Conservation (phyloP, 306 rosid species). For the Prunus mongolica region DNA sequence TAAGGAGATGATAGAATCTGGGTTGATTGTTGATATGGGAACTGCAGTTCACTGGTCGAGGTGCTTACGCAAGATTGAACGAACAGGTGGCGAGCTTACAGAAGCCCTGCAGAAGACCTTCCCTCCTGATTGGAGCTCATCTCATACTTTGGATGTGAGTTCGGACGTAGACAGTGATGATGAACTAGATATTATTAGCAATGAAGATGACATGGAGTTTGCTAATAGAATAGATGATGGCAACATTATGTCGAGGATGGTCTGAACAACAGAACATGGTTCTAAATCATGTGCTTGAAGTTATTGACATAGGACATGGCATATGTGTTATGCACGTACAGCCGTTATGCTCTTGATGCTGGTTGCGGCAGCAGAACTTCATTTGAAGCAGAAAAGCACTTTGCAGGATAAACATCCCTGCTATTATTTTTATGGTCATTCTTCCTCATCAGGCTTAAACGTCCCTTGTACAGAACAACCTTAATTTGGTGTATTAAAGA, state of each 20-base stretch:
- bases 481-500: too few relatives aligned
- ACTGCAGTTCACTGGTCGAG: slow-evolving; percentile 96
- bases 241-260: slow-evolving; percentile 10
- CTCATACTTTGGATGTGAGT: slow-evolving; percentile 31
- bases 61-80: slow-evolving; percentile 76
- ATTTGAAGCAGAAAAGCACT: neutral
- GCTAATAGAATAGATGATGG: slow-evolving; percentile 10
- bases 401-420: neutral
- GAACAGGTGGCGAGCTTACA: slow-evolving; percentile 84
- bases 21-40: slow-evolving; percentile 85
- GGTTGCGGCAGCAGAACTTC: neutral
- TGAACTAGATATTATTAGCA: slow-evolving; percentile 13
- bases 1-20: slow-evolving; percentile 76
- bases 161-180: slow-evolving; percentile 33
- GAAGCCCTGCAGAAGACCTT: slow-evolving; percentile 87
- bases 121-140: slow-evolving; percentile 88
- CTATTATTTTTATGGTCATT: neutral
- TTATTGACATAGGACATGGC: neutral
- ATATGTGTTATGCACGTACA: neutral
- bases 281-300: neutral
- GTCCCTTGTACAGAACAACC: slow-evolving; percentile 7
- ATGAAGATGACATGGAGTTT: slow-evolving; percentile 26
- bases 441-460: neutral
- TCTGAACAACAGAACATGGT: slow-evolving; percentile 15
- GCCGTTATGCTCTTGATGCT: neutral